phyloP scores from a whole-genome alignment of 306 rosid species.

The Gleditsia sinensis region DNA sequence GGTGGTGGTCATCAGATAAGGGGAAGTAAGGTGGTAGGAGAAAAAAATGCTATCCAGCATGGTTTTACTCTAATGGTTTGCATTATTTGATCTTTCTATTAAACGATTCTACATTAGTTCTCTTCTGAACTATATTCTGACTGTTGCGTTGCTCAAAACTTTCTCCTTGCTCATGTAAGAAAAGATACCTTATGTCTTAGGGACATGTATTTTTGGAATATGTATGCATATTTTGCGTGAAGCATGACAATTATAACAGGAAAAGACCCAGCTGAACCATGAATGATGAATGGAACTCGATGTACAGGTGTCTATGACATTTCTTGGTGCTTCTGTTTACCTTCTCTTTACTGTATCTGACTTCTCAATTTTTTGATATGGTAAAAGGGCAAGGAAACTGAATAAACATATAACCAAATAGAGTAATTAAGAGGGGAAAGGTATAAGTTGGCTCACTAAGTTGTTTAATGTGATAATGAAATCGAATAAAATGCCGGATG shows the following conservation, averaged over 20 bases:
- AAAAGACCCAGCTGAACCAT: neutral
- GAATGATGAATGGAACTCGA: neutral
- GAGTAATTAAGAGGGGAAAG: neutral
- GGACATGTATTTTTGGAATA: neutral
- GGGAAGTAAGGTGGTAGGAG: neutral
- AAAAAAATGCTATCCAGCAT: neutral
- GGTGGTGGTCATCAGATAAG: neutral
- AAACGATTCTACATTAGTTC: neutral
- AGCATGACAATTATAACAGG: neutral
- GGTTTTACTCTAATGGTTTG: neutral
- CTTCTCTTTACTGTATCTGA: neutral
- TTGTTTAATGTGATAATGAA: too few species aligned
- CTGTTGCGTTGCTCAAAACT: neutral
- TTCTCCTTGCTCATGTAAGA: neutral
- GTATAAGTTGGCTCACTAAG: too few species aligned
- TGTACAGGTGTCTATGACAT: neutral
- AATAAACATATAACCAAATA: neutral
- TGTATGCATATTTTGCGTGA: neutral
- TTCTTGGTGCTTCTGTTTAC: neutral
- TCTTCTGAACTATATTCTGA: neutral
- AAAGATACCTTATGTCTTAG: neutral
- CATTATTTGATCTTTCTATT: conserved; percentile 6
- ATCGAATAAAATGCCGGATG: too few species aligned
- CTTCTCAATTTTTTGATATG: neutral
- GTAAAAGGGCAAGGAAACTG: neutral